Evolutionary conservation across 306 rosid genomes (phyloP).

Genomic region (Pueraria montana): DNA sequence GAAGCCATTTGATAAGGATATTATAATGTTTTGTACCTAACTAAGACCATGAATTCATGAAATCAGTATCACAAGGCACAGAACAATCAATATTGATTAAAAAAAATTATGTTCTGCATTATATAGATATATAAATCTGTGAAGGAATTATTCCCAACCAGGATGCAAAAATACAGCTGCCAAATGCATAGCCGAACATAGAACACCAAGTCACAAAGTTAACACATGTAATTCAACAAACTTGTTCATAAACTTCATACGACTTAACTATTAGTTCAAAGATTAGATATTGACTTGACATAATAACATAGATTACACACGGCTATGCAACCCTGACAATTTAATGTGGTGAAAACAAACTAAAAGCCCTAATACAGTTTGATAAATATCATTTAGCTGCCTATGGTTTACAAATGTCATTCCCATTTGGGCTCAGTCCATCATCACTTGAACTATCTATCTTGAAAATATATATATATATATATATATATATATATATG

Average conservation of each 20-base stretch:
- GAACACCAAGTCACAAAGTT: background rate
- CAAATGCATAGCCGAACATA: background rate
- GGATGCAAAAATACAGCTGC: background rate
- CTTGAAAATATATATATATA: too few relatives aligned
- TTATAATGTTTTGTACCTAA: background rate
- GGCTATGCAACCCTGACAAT: background rate
- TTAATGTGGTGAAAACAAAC: background rate
- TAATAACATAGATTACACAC: too few relatives aligned
- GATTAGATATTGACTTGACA: constrained; percentile 1
- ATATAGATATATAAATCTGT: background rate
- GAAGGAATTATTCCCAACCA: background rate
- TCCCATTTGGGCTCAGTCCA: background rate
- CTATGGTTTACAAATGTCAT: background rate
- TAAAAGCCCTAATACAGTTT: background rate
- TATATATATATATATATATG: too few relatives aligned
- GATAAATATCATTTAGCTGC: background rate
- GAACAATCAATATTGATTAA: background rate
- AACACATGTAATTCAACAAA: background rate
- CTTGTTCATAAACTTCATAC: background rate
- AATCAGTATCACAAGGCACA: background rate
- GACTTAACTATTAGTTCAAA: background rate
- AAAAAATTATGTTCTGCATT: background rate
- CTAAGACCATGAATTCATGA: background rate
- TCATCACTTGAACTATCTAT: background rate
- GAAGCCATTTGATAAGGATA: background rate